These are phyloP conservation scores for Yamadazyma nakazawae DNA, from an alignment of 805 yeast species.

Conservation along the genomic window DNA sequence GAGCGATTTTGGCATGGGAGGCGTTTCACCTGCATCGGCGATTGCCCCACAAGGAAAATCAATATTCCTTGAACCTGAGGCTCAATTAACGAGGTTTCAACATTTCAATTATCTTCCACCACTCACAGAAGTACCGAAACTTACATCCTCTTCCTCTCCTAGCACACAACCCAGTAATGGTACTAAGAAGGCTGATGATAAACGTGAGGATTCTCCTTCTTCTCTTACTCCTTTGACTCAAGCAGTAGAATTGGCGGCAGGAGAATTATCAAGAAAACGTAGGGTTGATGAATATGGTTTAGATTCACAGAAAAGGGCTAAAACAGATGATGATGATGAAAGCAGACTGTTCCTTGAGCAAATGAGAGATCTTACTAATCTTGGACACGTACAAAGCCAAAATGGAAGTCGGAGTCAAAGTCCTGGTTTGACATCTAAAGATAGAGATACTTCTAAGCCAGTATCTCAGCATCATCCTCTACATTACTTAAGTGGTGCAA, in stretches of 20 bases:
- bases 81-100: constrained; percentile 54
- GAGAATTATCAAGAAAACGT: constrained; percentile 19
- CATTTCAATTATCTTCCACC: constrained; percentile 78
- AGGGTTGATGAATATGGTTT: constrained; percentile 7
- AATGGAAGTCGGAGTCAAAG: background rate
- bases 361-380: constrained; percentile 41
- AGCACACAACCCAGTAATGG: background rate
- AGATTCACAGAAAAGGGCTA: constrained; percentile 4
- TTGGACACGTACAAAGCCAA: background rate
- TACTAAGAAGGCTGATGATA: constrained; percentile 37
- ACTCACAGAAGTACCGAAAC: constrained; percentile 63
- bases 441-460: constrained; percentile 24
- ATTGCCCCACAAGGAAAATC: constrained; percentile 2
- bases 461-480: constrained; percentile 56
- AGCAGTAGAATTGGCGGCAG: constrained; percentile 38
- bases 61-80: constrained; percentile 43
- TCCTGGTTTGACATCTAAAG: background rate
- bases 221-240: constrained; percentile 39
- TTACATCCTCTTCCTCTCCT: constrained; percentile 51
- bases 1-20: constrained; percentile 1
- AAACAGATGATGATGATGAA: background rate
- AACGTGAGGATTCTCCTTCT: constrained; percentile 13
- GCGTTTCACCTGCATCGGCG: constrained; percentile 1
- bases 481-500: constrained; percentile 26
- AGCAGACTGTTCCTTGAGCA: constrained; percentile 57